Percentiles rank a stretch among this genome's conserved stretches.
These are phyloP conservation scores for Colletotrichum ledebouriae DNA, from an alignment of 2,329 filamentous ascomycete genomes.

Conservation along the genomic window DNA sequence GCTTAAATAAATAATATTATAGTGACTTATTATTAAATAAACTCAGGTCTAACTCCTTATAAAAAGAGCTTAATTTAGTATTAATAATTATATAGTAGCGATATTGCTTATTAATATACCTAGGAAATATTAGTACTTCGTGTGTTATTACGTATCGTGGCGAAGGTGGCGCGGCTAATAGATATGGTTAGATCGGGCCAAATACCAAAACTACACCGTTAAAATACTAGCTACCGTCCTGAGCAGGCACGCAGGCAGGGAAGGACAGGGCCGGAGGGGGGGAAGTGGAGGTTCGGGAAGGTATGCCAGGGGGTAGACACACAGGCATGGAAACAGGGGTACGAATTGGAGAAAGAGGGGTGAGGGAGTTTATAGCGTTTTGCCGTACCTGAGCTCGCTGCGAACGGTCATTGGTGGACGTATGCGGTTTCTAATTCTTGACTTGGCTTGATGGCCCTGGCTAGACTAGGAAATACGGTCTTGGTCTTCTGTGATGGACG, in stretches of 20 bases:
- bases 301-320: background rate
- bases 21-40: too few species aligned
- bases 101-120: too few species aligned
- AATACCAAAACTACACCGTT: too few species aligned
- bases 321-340: background rate
- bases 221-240: too few species aligned
- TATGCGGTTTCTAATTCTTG: slow-evolving; percentile 33
- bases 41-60: too few species aligned
- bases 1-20: too few species aligned
- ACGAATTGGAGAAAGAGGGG: background rate
- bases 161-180: too few species aligned
- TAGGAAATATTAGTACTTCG: too few species aligned
- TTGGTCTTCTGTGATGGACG: background rate
- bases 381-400: slow-evolving; percentile 32
- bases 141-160: too few species aligned
- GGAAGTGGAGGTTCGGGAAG: background rate
- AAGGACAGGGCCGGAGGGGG: background rate
- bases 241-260: background rate
- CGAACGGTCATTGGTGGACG: slow-evolving; percentile 19
- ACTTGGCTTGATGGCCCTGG: slow-evolving; percentile 13
- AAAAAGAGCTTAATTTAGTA: too few species aligned
- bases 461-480: slow-evolving; percentile 6
- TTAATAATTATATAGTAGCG: too few species aligned
- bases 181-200: too few species aligned
- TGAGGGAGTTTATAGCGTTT: background rate